Evolutionary conservation across 495 filamentous ascomycete species (phyloP), one percentile per base, ranked within the genome.

Genomic region (Xylaria castorea): DNA sequence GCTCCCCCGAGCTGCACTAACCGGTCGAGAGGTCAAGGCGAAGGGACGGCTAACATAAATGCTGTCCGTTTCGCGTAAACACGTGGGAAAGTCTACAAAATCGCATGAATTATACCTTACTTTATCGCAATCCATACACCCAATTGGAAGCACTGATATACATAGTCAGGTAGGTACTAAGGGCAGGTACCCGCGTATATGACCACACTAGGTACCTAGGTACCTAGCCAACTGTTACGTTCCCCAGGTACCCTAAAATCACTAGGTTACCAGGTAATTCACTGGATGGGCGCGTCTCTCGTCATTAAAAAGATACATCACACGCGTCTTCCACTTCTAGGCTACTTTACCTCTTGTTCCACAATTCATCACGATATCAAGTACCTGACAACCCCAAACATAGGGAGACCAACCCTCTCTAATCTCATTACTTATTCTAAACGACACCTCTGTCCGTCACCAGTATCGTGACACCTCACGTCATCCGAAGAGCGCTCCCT

Each of bases 231-330:
- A 55, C 51, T 11, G 12, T 27, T 55, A 55, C 4, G 51, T 55
- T 53, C 50, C 57, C 57, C 18, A 36, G 30, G 57, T 32, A 38
- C 58, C 27, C 27, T 5, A 11, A 16, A 55, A 30, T 14, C 51
- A 55, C 51, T 55, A 20, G 38, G 38, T 42, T 42, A 12, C 30
- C 12, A 58, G 55, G 27, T 20, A 36, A 32, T 8, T n/a, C 25
- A 51, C n/a, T 22, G 1, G 5, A 55, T 3, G 27, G 1, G 58
- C 20, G 36, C 61, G 38, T 63, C 61, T 44, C 14, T 36, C 18
- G 14, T 16, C 63, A 66, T 48, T 34, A 34, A 66, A 65, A 46
- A 46, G 63, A 34, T 48, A 34, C 40, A 66, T 48, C 63, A 66
- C 42, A 50, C 63, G 63, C 63, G 63, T 66, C 42, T 48, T 66